A percentile compares a stretch with the other conserved stretches of the same genome.
Evolutionary conservation across 179 eudicot species (phyloP).

Genomic region (Patellifolia procumbens): DNA sequence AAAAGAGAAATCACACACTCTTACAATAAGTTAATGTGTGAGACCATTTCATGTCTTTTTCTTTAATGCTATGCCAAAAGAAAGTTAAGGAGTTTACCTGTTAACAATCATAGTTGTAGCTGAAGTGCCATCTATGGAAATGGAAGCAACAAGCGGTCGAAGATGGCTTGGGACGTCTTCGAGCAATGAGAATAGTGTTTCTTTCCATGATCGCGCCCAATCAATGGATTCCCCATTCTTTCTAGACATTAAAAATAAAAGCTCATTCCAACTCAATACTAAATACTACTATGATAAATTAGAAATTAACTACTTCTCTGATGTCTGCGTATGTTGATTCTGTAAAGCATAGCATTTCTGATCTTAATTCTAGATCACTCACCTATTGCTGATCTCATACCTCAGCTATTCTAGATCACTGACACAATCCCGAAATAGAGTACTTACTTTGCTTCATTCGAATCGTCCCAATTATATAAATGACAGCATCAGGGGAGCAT

Average conservation of each 20-base stretch:
- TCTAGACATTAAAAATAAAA: slow-evolving; percentile 64
- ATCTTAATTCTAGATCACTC: not conserved
- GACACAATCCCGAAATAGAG: too few relatives aligned
- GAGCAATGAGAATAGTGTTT: slow-evolving; percentile 71
- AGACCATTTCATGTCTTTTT: not conserved
- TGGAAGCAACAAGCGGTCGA: slow-evolving; percentile 62
- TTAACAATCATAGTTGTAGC: slow-evolving; percentile 85
- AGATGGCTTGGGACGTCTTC: slow-evolving; percentile 64
- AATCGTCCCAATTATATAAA: too few relatives aligned
- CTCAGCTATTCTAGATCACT: not conserved
- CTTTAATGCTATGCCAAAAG: not conserved
- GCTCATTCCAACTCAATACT: slow-evolving; percentile 7
- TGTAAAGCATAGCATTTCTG: not conserved
- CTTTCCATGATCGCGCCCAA: slow-evolving; percentile 87
- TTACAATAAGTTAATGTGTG: too few relatives aligned
- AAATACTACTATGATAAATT: not conserved
- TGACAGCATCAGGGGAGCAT: not conserved
- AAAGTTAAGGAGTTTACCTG: slow-evolving; percentile 44
- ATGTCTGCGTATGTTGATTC: not conserved
- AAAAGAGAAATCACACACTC: too few relatives aligned
- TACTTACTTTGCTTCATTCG: too few relatives aligned
- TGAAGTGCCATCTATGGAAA: slow-evolving; percentile 93
- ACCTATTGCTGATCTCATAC: not conserved
- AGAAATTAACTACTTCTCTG: too few relatives aligned
- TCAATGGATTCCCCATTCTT: slow-evolving; percentile 72